Conservation (phyloP, 495 filamentous ascomycete genomes). For the Aspergillus sclerotiicarbonarius region DNA sequence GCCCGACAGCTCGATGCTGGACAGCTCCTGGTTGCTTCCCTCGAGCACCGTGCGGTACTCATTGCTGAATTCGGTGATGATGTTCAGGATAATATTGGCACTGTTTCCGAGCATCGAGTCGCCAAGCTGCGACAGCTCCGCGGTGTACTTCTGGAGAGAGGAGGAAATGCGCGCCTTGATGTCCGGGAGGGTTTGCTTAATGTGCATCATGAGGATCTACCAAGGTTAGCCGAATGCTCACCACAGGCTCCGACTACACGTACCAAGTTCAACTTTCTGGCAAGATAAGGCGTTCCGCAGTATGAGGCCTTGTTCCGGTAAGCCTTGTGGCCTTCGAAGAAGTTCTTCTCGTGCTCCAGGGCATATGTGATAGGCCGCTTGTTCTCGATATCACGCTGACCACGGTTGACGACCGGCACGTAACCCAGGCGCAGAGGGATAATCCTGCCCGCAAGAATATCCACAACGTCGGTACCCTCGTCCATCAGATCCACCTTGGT, state of each 20-base stretch:
- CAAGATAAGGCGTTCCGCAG: constrained; percentile 96
- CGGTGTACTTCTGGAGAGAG: constrained; percentile 86
- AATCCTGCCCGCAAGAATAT: constrained; percentile 97
- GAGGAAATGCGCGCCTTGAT: constrained; percentile 94
- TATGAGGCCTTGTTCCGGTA: constrained; percentile 98
- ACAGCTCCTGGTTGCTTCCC: constrained; percentile 93
- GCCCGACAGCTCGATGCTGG: constrained; percentile 89
- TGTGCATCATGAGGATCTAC: constrained; percentile 99
- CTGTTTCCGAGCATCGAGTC: constrained; percentile 96
- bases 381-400: constrained; percentile 98
- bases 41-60: constrained; percentile 96
- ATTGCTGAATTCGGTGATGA: constrained; percentile 98
- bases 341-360: constrained; percentile 91
- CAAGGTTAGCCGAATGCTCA: constrained; percentile 8
- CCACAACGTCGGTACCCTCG: constrained; percentile 97
- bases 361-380: constrained; percentile 91
- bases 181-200: constrained; percentile 98
- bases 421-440: constrained; percentile 95
- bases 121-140: constrained; percentile 78
- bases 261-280: constrained; percentile 91
- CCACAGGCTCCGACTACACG: constrained; percentile 12
- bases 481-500: constrained; percentile 99
- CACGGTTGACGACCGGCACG: constrained; percentile 97
- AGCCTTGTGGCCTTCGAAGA: constrained; percentile 98
- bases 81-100: constrained; percentile 93